Conservation (phyloP, 2,329 filamentous ascomycete species). For the Ophiostoma piceae region DNA sequence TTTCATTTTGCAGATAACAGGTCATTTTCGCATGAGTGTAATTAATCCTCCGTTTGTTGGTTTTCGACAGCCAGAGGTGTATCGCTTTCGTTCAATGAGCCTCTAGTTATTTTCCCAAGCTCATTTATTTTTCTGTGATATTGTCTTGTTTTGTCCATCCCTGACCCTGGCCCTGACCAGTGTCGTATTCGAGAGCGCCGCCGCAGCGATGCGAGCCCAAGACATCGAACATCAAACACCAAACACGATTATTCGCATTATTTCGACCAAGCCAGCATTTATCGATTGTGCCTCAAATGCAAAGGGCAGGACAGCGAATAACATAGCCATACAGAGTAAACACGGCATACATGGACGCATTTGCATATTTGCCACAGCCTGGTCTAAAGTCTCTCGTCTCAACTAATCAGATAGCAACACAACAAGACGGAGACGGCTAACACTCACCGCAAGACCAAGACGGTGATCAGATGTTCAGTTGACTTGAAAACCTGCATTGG, state of each 20-base stretch:
- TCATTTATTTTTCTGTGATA: background rate
- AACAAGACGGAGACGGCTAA: background rate
- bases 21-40: background rate
- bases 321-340: background rate
- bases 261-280: background rate
- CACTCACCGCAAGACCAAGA: constrained; percentile 8
- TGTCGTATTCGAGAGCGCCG: background rate
- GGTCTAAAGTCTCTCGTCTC: background rate
- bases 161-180: background rate
- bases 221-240: background rate
- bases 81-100: no score
- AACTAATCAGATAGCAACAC: background rate
- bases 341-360: background rate
- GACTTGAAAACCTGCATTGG: background rate
- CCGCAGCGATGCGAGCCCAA: background rate
- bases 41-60: background rate
- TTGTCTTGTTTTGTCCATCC: background rate
- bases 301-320: background rate
- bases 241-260: background rate
- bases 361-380: background rate
- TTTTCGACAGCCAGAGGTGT: background rate
- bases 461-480: background rate
- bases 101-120: no score
- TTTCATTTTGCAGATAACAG: constrained; percentile 2
- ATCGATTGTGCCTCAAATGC: background rate